phyloP scores from a whole-genome alignment of 2,329 filamentous ascomycete genomes.

The Fusarium sp. region DNA sequence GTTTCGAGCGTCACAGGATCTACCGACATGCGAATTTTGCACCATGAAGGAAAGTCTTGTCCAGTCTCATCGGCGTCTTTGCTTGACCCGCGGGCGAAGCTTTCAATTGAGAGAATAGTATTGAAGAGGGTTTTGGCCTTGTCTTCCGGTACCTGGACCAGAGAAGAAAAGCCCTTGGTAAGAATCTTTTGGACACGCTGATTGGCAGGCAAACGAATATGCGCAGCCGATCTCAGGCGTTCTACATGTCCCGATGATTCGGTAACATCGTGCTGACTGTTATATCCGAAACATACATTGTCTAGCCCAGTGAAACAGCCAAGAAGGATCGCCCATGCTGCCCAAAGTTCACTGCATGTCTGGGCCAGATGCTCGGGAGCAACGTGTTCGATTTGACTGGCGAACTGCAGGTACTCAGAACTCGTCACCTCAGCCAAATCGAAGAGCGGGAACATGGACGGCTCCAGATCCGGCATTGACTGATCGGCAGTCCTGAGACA shows the following conservation, averaged over 20 bases:
- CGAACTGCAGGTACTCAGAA: background rate
- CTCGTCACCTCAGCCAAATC: slow-evolving; percentile 24
- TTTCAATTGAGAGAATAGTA: slow-evolving; percentile 52
- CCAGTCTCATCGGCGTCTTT: slow-evolving; percentile 24
- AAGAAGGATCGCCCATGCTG: slow-evolving; percentile 33
- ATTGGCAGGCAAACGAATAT: slow-evolving; percentile 12
- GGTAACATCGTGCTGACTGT: slow-evolving; percentile 14
- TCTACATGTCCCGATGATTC: background rate
- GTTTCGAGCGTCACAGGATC: slow-evolving; percentile 31
- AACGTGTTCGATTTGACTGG: background rate
- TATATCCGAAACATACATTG: slow-evolving; percentile 30
- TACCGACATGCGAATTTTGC: slow-evolving; percentile 31
- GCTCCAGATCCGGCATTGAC: slow-evolving; percentile 21
- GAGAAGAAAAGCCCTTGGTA: background rate
- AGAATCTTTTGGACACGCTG: background rate
- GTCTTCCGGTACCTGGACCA: background rate
- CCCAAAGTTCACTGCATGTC: slow-evolving; percentile 15
- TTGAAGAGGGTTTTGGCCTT: slow-evolving; percentile 54
- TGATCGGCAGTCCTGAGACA: slow-evolving; percentile 6
- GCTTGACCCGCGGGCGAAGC: slow-evolving; percentile 38
- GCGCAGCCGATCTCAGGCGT: background rate
- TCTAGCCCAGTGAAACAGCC: slow-evolving; percentile 39
- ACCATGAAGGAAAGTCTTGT: slow-evolving; percentile 8
- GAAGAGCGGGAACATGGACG: slow-evolving; percentile 36
- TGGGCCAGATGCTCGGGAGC: background rate